Base-by-base conservation (phyloP, 2,329 filamentous ascomycete genomes). In the Dactylonectria estremocensis region DNA sequence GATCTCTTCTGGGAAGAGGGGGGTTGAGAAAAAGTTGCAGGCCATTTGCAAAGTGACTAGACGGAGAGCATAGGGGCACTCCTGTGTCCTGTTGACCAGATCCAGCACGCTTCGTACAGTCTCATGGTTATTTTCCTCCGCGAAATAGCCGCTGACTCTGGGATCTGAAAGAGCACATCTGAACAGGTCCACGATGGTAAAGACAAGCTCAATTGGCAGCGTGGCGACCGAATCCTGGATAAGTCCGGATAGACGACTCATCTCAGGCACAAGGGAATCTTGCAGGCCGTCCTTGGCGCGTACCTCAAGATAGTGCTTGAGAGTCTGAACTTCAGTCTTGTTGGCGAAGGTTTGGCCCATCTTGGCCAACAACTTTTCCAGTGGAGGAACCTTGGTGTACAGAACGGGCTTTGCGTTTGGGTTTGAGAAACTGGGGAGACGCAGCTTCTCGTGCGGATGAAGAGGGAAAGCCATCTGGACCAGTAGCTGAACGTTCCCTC, bases 161-260 rank as follows among this genome's bases (percentile, higher is more conserved):
- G 91, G 85, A 74, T 98, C 95, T 13, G 91, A 85, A 64, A 97
- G 88, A 0, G 93, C 89, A 69, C 93, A 89, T 22, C 96, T 89
- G 57, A 97, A 87, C 2, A 99, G 87, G 77, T 98, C 96, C n/a
- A 97, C 87, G 0, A 95, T 85, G 1, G 94, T 89, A 77, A 98
- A 98, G 49, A 95, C 86, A 1, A 87, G 83, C 14, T 93, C 92
- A 0, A 83, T 78, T 0, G 92, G 88, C 2, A 97, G 81, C 0
- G 83, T 81, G 0, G 80, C 76, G 3, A 90, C 85, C 1, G 88
- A 87, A 1, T 83, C 81, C 37, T 84, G 86, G 6, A 97, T 67
- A 71, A 92, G 91, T 0, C 76, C 76, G 1, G 90, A 88, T 68
- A 97, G 90, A 2, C 85, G 82, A 6, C 87, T 82, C 40, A 98